Base-by-base conservation (phyloP, 352 stramenopile species). In the Pythium brassicae region DNA sequence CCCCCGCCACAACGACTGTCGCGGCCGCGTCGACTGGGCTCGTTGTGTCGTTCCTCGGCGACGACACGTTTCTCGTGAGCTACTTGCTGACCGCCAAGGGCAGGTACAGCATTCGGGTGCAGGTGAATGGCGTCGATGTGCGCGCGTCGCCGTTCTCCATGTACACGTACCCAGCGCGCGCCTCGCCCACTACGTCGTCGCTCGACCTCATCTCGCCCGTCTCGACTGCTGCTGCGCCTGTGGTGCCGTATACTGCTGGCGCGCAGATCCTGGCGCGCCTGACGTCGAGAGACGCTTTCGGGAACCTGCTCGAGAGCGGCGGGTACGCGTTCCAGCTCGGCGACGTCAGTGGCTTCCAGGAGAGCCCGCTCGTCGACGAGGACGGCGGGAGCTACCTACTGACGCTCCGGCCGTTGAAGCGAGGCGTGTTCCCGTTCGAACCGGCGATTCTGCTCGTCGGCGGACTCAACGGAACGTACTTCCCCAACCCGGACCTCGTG, bases 381-480 rank as follows among this genome's bases (percentile, higher is more conserved):
- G 52, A 55, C 10, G 68, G 71, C 20, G 75, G 75, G 15, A 74
- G 59, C 48, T 85, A 85, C 50, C 46, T 76, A 5, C n/a, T 85
- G 11, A 48, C 54, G n/a, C 50, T 79, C 2, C 56, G 49, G 2
- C 75, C 72, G 6, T 61, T 50, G 10, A 23, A 53, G 19, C 62
- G 56, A 10, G 25, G 54, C 0, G 11, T 72, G 2, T 69, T 80
- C 29, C 50, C 59, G 1, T 87, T 89, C 43, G 53, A 71, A n/a
- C 66, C 70, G 2, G 70, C 71, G 14, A 60, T 92, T 12, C 46
- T 88, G 39, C 64, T 79, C n/a, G 53, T 59, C 20, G 78, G 76
- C 17, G 76, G 82, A 8, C 45, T 89, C 22, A 89, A 89, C 53
- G 77, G 55, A 2, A 80, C 68, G 3, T 84, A 87, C 50, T 82